A percentile compares a stretch with the other conserved stretches of the same genome.
Evolutionary conservation across 352 stramenopile species (phyloP).

Genomic region (Phytopythium ostracodes): DNA sequence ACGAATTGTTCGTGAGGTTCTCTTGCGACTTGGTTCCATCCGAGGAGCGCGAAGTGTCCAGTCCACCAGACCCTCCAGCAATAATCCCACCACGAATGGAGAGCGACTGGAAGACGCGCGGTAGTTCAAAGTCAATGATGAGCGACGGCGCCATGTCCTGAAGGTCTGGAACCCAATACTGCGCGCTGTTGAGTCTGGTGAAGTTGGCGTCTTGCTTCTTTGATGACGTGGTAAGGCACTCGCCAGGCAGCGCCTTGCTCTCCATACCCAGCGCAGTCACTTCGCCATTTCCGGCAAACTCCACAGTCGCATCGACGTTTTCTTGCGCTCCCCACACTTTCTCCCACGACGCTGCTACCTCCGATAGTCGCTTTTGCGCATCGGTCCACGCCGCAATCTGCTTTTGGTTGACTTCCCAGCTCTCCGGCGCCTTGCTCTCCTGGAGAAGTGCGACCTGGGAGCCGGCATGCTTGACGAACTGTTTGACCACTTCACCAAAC

Average conservation of each 20-base stretch:
- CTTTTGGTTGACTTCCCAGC: not conserved
- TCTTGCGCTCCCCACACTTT: conserved; percentile 20
- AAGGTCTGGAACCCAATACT: conserved; percentile 57
- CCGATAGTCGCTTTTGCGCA: conserved; percentile 27
- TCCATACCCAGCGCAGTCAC: conserved; percentile 54
- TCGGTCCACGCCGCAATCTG: conserved; percentile 26
- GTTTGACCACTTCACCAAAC: conserved; percentile 34
- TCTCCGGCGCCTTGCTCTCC: conserved; percentile 3
- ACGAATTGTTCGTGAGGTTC: not conserved
- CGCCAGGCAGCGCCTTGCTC: conserved; percentile 47
- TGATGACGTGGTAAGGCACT: conserved; percentile 55
- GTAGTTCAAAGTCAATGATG: conserved; percentile 68
- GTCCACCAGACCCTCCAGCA: conserved; percentile 1
- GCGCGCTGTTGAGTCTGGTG: conserved; percentile 44
- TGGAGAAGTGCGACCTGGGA: conserved; percentile 11
- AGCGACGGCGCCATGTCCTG: conserved; percentile 50
- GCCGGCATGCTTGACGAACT: conserved; percentile 56
- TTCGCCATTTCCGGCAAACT: conserved; percentile 41
- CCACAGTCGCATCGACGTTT: conserved; percentile 8
- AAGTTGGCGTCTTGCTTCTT: conserved; percentile 52
- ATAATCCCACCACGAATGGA: conserved; percentile 52
- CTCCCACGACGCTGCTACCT: conserved; percentile 31
- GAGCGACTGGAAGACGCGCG: conserved; percentile 60
- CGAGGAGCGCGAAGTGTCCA: not conserved
- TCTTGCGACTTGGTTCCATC: conserved; percentile 2